Conservation (phyloP, 176 grass and related monocot species). For the Musa itinerans region DNA sequence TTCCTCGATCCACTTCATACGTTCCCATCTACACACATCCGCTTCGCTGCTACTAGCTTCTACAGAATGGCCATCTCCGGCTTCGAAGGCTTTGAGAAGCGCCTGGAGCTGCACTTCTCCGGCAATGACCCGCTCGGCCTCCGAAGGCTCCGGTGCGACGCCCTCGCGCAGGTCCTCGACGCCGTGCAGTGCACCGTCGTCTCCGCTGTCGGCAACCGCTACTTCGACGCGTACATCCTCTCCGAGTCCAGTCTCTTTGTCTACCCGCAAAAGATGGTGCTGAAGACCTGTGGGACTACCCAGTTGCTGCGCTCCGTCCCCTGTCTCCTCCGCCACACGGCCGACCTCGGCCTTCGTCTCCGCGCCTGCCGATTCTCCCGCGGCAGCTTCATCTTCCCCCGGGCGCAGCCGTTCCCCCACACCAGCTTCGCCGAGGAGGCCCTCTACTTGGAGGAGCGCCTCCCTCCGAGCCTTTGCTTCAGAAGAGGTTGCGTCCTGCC, state of each 20-base stretch:
- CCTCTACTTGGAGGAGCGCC: constrained; percentile 18
- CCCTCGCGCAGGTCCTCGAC: constrained; percentile 19
- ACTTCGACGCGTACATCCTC: constrained; percentile 32
- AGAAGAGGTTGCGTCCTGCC: constrained; percentile 12
- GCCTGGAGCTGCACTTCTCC: constrained; percentile 33
- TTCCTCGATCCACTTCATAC: neutral
- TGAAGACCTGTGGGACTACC: constrained; percentile 44
- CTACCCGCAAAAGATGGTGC: constrained; percentile 24
- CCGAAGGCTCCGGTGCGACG: constrained; percentile 10
- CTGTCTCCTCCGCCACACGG: constrained; percentile 17
- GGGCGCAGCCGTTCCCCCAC: constrained; percentile 33
- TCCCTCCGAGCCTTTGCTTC: constrained; percentile 15
- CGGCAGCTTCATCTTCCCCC: constrained; percentile 33
- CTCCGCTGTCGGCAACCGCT: constrained; percentile 27
- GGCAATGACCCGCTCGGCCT: constrained; percentile 19
- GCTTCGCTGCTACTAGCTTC: neutral
- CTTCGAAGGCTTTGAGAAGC: constrained; percentile 44
- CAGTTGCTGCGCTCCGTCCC: constrained; percentile 24
- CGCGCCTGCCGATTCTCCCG: constrained; percentile 28
- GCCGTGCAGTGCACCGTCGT: constrained; percentile 37
- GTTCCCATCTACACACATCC: neutral
- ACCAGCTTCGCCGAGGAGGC: constrained; percentile 37
- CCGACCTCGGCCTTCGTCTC: constrained; percentile 24
- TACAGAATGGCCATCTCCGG: constrained; percentile 21
- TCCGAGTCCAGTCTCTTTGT: constrained; percentile 45